Conservation (phyloP, 2,329 filamentous ascomycete genomes). For the Westerdykella ornata region DNA sequence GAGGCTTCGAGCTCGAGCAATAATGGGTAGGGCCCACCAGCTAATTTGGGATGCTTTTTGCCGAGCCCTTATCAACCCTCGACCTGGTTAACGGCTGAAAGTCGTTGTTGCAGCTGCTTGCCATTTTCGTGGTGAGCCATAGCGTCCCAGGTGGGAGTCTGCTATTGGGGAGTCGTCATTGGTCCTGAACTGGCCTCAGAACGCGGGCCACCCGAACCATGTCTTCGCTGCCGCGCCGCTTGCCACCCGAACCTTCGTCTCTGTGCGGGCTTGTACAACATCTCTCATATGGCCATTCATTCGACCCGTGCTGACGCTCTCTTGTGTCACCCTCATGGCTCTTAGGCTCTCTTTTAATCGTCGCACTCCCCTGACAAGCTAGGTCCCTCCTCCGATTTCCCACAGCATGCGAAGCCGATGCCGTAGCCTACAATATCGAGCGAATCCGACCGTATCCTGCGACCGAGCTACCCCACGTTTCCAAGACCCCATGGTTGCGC, state of each 20-base stretch:
- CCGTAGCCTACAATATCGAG: conserved; percentile 7
- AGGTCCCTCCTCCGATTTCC: conserved; percentile 3
- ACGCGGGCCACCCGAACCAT: conserved; percentile 23
- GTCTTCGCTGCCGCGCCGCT: conserved; percentile 29
- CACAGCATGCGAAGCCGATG: too few species aligned
- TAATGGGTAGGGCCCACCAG: too few species aligned
- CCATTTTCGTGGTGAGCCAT: conserved; percentile 22
- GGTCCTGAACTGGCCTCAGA: conserved; percentile 10
- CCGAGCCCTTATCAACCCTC: conserved; percentile 24
- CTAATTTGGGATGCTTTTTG: too few species aligned
- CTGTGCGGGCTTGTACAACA: conserved; percentile 23
- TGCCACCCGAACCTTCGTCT: conserved; percentile 18
- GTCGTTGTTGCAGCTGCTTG: conserved; percentile 17
- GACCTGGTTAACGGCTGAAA: conserved; percentile 27
- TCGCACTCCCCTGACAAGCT: too few species aligned
- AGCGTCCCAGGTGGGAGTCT: conserved; percentile 5
- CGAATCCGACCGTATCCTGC: not conserved
- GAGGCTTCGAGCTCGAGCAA: too few species aligned
- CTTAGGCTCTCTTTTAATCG: too few species aligned
- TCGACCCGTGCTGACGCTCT: conserved; percentile 27
- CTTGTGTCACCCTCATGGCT: not conserved
- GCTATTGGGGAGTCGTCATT: conserved; percentile 25
- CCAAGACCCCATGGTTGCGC: conserved; percentile 8
- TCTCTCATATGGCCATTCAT: conserved; percentile 20
- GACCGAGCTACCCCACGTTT: conserved; percentile 3